Percentiles rank a stretch among this genome's conserved stretches.
Evolutionary conservation across 345 rosid species (phyloP).

Genomic region (Salix suchowensis): DNA sequence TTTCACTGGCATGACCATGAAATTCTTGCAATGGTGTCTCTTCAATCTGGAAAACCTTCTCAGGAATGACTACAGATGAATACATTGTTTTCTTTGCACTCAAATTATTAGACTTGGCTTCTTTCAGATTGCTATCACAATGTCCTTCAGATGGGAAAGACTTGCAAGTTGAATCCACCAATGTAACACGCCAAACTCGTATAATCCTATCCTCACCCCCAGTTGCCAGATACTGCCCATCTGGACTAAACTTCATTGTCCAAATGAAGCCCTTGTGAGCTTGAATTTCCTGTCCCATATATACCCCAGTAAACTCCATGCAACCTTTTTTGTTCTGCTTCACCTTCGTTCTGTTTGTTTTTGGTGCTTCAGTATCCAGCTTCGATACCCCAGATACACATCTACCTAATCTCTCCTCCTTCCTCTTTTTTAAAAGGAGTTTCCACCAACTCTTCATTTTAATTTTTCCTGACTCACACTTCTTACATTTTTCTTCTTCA

Average conservation of each 20-base stretch:
- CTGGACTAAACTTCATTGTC: conserved; percentile 84
- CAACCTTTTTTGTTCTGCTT: conserved; percentile 54
- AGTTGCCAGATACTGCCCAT: conserved; percentile 67
- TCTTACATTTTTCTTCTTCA: conserved; percentile 13
- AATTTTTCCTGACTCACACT: conserved; percentile 20
- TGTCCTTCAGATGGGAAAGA: conserved; percentile 28
- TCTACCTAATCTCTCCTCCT: neutral
- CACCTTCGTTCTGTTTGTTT: conserved; percentile 47
- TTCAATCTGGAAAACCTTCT: conserved; percentile 56
- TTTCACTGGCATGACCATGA: conserved; percentile 59
- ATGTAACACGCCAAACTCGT: conserved; percentile 61
- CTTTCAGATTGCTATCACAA: conserved; percentile 2
- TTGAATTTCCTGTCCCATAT: conserved; percentile 51
- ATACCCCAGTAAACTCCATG: conserved; percentile 68
- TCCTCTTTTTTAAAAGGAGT: conserved; percentile 25
- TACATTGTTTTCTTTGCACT: conserved; percentile 25
- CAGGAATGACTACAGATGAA: conserved; percentile 51
- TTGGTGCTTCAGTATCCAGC: conserved; percentile 8
- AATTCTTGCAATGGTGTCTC: conserved; percentile 73
- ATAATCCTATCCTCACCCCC: conserved; percentile 86
- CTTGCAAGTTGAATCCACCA: conserved; percentile 32
- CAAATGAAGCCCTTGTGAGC: conserved; percentile 74
- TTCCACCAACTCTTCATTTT: conserved; percentile 52
- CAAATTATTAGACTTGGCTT: conserved; percentile 6
- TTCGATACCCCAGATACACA: conserved; percentile 8